Conservation (phyloP, 805 yeast species). For the Metschnikowia peoriensis region DNA sequence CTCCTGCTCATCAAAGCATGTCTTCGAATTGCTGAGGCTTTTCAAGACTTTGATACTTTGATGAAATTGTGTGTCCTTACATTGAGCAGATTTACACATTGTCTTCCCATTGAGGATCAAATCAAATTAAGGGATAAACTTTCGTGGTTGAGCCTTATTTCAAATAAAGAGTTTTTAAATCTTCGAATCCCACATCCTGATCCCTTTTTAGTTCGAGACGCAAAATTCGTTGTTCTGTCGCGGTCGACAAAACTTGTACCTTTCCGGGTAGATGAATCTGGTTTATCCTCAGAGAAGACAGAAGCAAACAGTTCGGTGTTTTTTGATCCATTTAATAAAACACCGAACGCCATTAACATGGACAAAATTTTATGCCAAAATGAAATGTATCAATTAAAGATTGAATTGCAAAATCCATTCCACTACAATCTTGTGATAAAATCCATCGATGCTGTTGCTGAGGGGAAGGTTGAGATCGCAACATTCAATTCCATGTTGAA, state of each 20-base stretch:
- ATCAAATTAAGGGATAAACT: constrained; percentile 34
- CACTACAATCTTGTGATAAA: constrained; percentile 65
- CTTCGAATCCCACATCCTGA: constrained; percentile 64
- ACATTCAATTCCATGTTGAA: constrained; percentile 15
- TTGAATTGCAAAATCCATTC: constrained; percentile 76
- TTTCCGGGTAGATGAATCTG: constrained; percentile 2
- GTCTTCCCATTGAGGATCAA: constrained; percentile 62
- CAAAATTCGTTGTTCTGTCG: constrained; percentile 28
- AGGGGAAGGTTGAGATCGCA: constrained; percentile 27
- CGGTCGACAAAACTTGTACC: constrained; percentile 4
- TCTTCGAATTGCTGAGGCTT: constrained; percentile 50
- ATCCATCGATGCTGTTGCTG: constrained; percentile 42
- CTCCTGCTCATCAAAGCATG: constrained; percentile 53
- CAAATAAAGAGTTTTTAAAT: constrained; percentile 25
- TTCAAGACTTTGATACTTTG: constrained; percentile 42
- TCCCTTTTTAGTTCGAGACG: constrained; percentile 56
- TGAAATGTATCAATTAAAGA: constrained; percentile 57
- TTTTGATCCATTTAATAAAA: constrained; percentile 52
- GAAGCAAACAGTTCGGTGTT: constrained; percentile 16
- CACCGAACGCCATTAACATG: constrained; percentile 41
- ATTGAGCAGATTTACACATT: constrained; percentile 53
- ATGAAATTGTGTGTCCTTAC: constrained; percentile 50
- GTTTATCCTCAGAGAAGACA: not conserved
- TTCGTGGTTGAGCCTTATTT: constrained; percentile 19
- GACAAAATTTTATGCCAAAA: constrained; percentile 40